Percentiles rank a stretch among this genome's conserved stretches.
Conservation (phyloP, 495 filamentous ascomycete genomes). For the Tuber umbilicatum region DNA sequence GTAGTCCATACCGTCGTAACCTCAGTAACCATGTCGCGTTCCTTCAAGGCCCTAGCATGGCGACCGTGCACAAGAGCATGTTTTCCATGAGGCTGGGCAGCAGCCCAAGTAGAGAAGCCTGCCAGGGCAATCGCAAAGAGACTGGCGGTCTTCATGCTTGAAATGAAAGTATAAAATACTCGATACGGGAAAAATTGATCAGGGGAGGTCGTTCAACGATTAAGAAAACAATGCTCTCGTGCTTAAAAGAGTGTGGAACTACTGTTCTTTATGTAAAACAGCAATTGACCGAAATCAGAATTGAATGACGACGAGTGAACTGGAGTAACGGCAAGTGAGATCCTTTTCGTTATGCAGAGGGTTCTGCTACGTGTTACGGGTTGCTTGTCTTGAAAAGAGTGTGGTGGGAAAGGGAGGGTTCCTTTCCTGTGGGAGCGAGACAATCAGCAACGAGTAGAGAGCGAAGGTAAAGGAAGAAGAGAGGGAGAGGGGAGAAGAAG, state of each 20-base stretch:
- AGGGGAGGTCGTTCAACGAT: slow-evolving; percentile 6
- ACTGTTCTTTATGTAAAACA: slow-evolving; percentile 11
- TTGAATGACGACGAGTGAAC: not conserved
- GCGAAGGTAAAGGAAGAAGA: slow-evolving; percentile 18
- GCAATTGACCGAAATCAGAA: not conserved
- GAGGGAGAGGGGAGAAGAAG: slow-evolving; percentile 16
- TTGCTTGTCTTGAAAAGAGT: slow-evolving; percentile 33
- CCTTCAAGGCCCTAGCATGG: slow-evolving; percentile 7
- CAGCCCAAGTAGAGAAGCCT: slow-evolving; percentile 19
- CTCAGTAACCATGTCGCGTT: slow-evolving; percentile 12
- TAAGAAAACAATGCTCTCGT: not conserved
- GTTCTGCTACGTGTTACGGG: slow-evolving; percentile 15
- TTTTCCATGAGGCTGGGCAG: slow-evolving; percentile 31
- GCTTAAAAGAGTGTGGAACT: not conserved
- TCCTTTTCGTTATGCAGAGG: slow-evolving; percentile 6
- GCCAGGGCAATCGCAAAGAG: slow-evolving; percentile 34
- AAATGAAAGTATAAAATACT: not conserved
- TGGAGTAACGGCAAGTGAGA: not conserved
- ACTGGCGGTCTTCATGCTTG: slow-evolving; percentile 25
- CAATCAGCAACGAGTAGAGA: slow-evolving; percentile 26
- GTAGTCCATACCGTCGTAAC: slow-evolving; percentile 16
- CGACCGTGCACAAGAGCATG: slow-evolving; percentile 27
- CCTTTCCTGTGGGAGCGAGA: slow-evolving; percentile 26
- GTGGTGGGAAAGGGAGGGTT: slow-evolving; percentile 29
- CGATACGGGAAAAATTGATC: not conserved